phyloP scores from a whole-genome alignment of 2,329 filamentous ascomycete genomes.

The Phyllosticta ampelicida region DNA sequence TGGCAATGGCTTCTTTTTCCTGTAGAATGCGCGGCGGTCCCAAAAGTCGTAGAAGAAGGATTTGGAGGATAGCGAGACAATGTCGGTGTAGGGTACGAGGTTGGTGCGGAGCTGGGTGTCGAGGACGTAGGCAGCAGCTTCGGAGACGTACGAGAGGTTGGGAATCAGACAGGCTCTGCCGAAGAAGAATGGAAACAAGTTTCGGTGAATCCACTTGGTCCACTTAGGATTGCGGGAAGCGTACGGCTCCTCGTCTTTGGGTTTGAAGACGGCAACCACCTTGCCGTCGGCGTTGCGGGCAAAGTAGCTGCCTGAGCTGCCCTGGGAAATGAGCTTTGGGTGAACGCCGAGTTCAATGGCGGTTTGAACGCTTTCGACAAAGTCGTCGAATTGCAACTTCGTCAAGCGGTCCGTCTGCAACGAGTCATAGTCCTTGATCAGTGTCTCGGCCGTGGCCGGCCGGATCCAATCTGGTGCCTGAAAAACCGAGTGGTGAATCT shows the following conservation, averaged over 20 bases:
- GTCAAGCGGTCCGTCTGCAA: slow-evolving; percentile 58
- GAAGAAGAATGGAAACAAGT: slow-evolving; percentile 95
- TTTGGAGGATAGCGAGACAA: slow-evolving; percentile 88
- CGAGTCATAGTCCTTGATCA: slow-evolving; percentile 48
- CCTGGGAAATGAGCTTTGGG: slow-evolving; percentile 91
- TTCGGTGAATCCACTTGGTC: slow-evolving; percentile 99
- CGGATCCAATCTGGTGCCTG: slow-evolving; percentile 81
- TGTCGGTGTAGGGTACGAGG: slow-evolving; percentile 91
- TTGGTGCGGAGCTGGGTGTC: slow-evolving; percentile 83
- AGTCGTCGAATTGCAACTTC: slow-evolving; percentile 70
- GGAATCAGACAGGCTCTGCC: slow-evolving; percentile 91
- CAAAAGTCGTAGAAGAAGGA: slow-evolving; percentile 98
- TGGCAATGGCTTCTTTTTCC: slow-evolving; percentile 76
- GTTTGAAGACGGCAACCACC: slow-evolving; percentile 96
- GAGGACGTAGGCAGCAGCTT: slow-evolving; percentile 91
- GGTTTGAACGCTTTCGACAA: slow-evolving; percentile 78
- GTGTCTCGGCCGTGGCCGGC: slow-evolving; percentile 63
- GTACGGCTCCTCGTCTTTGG: slow-evolving; percentile 97
- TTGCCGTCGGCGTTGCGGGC: slow-evolving; percentile 84
- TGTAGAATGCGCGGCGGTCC: slow-evolving; percentile 80
- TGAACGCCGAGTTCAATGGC: slow-evolving; percentile 88
- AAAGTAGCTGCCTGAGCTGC: slow-evolving; percentile 97
- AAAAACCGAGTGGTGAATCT: slow-evolving; percentile 97
- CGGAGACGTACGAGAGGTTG: slow-evolving; percentile 94
- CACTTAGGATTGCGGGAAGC: slow-evolving; percentile 95